Evolutionary conservation across 164 flowering plant species (phyloP), one percentile per base, ranked within the genome.

Genomic region (Stephania cephalantha): DNA sequence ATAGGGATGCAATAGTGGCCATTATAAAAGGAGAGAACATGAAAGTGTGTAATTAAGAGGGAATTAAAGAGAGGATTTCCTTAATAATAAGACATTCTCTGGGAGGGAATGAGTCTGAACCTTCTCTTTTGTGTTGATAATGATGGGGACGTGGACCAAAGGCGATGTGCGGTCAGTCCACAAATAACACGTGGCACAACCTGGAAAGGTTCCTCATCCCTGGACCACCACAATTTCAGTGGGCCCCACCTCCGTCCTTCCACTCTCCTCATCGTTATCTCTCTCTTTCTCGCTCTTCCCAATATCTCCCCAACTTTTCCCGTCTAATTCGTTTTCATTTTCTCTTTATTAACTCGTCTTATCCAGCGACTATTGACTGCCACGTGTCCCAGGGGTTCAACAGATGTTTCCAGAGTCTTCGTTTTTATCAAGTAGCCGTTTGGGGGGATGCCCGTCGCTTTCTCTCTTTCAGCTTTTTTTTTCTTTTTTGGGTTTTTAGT

Each of bases 121-220:
- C 50, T 69, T 69, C 71, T 69, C 71, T 69, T 69, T 29, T 69
- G 45, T 0, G 9, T 12, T 6, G 13, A 30, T 69, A 42, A 48
- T 48, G 6, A 48, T 48, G 8, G 22, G 9, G 7, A 50, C 44
- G 18, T 71, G 44, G 73, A 29, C 35, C 31, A 71, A 71, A 52
- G 9, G 30, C 6, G 18, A 1, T 30, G 6, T 20, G 35, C 29
- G 42, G 18, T 15, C 25, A 20, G 22, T 9, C 13, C 2, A 52
- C 45, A 12, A 29, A 42, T 1, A 71, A 50, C 63, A 71, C 73
- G 63, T 71, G 73, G 58, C 73, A 71, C 42, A 5, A 46, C 42
- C 73, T 71, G 73, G 31, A 71, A 71, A 71, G 58, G 17, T 3
- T 50, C 9, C 13, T 30, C 15, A 20, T 22, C 5, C 17, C 46